A percentile compares a stretch with the other conserved stretches of the same genome.
These are phyloP conservation scores for Penicillium paradoxum DNA, from an alignment of 495 filamentous ascomycete genomes.

Conservation along the genomic window DNA sequence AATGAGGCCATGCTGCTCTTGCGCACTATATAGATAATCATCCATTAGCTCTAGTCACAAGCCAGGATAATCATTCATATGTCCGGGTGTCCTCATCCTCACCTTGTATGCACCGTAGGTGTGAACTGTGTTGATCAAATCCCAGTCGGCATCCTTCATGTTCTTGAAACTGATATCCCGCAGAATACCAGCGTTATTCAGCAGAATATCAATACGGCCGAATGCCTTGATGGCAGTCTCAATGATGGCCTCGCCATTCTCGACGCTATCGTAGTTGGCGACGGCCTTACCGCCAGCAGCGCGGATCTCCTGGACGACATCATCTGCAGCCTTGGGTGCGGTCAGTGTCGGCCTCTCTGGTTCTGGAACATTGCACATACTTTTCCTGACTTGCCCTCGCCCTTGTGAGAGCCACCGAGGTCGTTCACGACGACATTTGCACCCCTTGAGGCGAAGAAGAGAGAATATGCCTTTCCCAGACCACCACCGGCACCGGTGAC, in stretches of 20 bases:
- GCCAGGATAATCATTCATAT: too few species aligned
- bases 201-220: conserved; percentile 87
- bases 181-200: conserved; percentile 98
- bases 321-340: conserved; percentile 72
- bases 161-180: conserved; percentile 98
- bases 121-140: conserved; percentile 88
- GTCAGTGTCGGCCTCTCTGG: conserved; percentile 16
- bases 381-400: conserved; percentile 84
- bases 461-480: conserved; percentile 85
- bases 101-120: conserved; percentile 93
- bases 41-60: neutral
- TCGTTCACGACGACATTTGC: conserved; percentile 98
- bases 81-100: neutral
- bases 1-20: conserved; percentile 94
- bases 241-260: conserved; percentile 91
- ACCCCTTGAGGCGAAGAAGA: conserved; percentile 86
- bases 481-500: conserved; percentile 96
- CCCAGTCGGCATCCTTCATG: conserved; percentile 97
- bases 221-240: conserved; percentile 91
- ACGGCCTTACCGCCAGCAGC: conserved; percentile 92
- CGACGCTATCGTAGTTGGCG: conserved; percentile 97
- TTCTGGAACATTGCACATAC: conserved; percentile 37
- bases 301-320: conserved; percentile 92
- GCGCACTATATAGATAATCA: conserved; percentile 58
- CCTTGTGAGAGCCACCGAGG: conserved; percentile 88